phyloP scores from a whole-genome alignment of 208 protist species.

The Sergeia podlipaevii region DNA sequence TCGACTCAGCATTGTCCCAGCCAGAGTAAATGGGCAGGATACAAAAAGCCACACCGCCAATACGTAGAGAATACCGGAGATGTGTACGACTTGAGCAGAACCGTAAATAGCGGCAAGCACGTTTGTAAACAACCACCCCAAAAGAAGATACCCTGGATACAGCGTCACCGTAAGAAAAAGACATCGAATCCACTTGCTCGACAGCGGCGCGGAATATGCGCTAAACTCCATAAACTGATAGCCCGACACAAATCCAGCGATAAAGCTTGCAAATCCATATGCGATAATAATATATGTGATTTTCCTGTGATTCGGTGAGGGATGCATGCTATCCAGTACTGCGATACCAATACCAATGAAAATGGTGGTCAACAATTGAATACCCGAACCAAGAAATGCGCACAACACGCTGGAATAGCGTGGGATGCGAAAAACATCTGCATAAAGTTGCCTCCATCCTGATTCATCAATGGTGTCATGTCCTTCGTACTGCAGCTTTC shows the following conservation, averaged over 20 bases:
- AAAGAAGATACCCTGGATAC: conserved; percentile 45
- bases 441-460: conserved; percentile 96
- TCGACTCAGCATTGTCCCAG: conserved; percentile 87
- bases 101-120: conserved; percentile 73
- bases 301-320: conserved; percentile 26
- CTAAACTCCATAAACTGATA: conserved; percentile 49
- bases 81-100: conserved; percentile 45
- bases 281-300: conserved; percentile 47
- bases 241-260: conserved; percentile 77
- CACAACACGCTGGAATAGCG: conserved; percentile 61
- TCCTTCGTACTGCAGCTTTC: conserved; percentile 34
- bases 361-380: conserved; percentile 42
- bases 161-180: conserved; percentile 67
- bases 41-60: conserved; percentile 79
- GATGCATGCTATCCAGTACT: conserved; percentile 5
- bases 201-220: conserved; percentile 13
- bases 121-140: conserved; percentile 66
- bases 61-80: conserved; percentile 55
- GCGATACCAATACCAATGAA: conserved; percentile 14
- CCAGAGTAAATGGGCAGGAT: conserved; percentile 78
- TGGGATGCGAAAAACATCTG: conserved; percentile 94
- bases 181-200: conserved; percentile 32
- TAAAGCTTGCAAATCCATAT: conserved; percentile 75
- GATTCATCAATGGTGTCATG: conserved; percentile 82
- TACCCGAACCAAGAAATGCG: conserved; percentile 70